Base-by-base conservation (phyloP, 257 asterid species). In the Eucommia ulmoides region DNA sequence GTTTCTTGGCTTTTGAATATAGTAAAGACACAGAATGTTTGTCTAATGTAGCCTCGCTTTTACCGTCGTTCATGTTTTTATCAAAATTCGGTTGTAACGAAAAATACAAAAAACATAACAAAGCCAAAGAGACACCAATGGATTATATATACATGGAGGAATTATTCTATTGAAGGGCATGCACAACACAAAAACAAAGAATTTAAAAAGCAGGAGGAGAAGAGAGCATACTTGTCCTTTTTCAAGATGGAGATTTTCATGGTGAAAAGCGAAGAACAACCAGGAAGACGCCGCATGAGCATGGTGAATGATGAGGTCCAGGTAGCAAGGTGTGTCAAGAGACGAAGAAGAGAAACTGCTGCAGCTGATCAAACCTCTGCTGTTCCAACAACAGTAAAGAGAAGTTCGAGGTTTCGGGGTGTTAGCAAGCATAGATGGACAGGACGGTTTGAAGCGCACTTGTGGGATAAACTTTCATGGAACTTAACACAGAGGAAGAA, bases 371-470 rank as follows among this genome's bases (percentile, higher is more conserved):
- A 79, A 51, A 45, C 62, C 45, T 24, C 45, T 38, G 50, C 66
- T 14, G 61, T 60, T 17, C 68, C 82, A 7, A 69, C 78, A 2
- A 71, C 93, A 1, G 78, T 79, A 60, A 82, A 79, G 44, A 67
- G 88, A 59, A 82, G 93, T 54, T 82, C 93, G 3, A 77, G 77
- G 51, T 82, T 71, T 54, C 81, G 93, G 3, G 93, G 93, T 0
- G 84, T 65, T 3, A 70, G 87, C 69, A 72, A 56, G 67, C 78
- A 75, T 53, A 64, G 69, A 58, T 71, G 77, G 82, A 71, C 82
- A 15, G 78, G 48, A 8, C 20, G 48, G 15, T 42, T 42, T 42
- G 48, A 42, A 42, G 48, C 48, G 19, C 48, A 42, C 10, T 42
- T 42, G 48, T 42, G 48, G 48, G 48, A 42, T 42, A 42, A 42